phyloP scores from a whole-genome alignment of 108 stramenopile species.

The Fistulifera solaris region DNA sequence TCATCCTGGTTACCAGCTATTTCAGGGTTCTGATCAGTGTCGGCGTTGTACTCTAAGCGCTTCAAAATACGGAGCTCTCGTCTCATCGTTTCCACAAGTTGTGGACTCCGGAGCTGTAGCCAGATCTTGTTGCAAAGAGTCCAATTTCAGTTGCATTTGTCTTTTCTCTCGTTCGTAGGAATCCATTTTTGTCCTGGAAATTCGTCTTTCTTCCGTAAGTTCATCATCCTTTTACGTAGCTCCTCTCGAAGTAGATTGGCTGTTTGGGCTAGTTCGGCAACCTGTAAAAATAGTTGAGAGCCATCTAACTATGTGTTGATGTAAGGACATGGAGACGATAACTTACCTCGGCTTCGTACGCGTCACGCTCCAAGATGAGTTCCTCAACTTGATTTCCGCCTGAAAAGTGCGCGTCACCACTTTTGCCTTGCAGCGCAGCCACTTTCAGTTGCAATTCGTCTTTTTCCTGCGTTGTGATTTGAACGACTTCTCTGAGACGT shows the following conservation, averaged over 20 bases:
- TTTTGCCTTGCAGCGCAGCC: constrained; percentile 34
- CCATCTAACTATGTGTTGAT: neutral
- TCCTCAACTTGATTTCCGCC: constrained; percentile 37
- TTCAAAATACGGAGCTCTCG: constrained; percentile 77
- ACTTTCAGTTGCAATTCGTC: constrained; percentile 68
- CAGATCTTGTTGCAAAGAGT: constrained; percentile 44
- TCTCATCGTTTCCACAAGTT: constrained; percentile 69
- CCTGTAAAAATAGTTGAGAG: constrained; percentile 2
- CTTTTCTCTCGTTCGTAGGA: constrained; percentile 41
- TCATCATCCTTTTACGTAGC: constrained; percentile 46
- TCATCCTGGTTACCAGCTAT: constrained; percentile 43
- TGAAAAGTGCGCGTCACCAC: constrained; percentile 21
- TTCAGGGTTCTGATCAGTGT: constrained; percentile 59
- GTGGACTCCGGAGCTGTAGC: constrained; percentile 57
- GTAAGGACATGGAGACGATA: neutral
- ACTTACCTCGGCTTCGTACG: constrained; percentile 78
- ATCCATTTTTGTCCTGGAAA: constrained; percentile 39
- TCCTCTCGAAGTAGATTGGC: constrained; percentile 74
- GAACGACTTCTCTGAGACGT: constrained; percentile 57
- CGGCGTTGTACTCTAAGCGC: constrained; percentile 77
- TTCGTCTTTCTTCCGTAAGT: constrained; percentile 27
- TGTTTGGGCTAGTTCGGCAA: constrained; percentile 49
- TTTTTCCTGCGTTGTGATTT: constrained; percentile 52
- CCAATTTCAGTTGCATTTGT: constrained; percentile 28
- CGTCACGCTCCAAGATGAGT: constrained; percentile 67